These are phyloP conservation scores for Flaveria bidentis DNA, from an alignment of 129 eudicot genomes.

Conservation along the genomic window DNA sequence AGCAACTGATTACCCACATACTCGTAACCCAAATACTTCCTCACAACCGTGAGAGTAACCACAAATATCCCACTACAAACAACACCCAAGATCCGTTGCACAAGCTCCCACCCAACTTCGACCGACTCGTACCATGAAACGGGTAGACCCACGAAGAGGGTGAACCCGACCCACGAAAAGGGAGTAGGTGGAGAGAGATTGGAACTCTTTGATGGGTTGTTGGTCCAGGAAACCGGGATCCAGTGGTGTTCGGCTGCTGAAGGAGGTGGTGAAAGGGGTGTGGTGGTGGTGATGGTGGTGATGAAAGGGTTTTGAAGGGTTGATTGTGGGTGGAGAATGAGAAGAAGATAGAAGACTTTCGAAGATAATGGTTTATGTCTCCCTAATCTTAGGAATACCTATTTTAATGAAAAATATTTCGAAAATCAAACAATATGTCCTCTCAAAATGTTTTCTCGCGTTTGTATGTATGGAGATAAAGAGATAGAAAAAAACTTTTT, in stretches of 20 bases:
- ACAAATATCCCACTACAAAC: slow-evolving; percentile 63
- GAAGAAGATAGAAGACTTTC: too few relatives aligned
- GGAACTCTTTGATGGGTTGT: slow-evolving; percentile 88
- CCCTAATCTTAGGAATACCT: too few relatives aligned
- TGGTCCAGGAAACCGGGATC: slow-evolving; percentile 86
- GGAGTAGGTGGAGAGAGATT: too few relatives aligned
- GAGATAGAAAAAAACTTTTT: too few relatives aligned
- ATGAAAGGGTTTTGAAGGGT: too few relatives aligned
- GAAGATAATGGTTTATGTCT: too few relatives aligned
- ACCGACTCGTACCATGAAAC: slow-evolving; percentile 84
- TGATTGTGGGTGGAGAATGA: too few relatives aligned
- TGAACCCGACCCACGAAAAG: slow-evolving; percentile 68
- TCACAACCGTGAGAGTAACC: slow-evolving; percentile 65
- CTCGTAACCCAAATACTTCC: slow-evolving; percentile 98
- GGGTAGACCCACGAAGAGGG: slow-evolving; percentile 83
- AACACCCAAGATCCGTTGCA: slow-evolving; percentile 54
- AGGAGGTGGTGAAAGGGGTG: slow-evolving; percentile 49
- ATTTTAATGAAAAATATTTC: too few relatives aligned
- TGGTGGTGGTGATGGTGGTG: slow-evolving; percentile 6
- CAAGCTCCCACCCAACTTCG: slow-evolving; percentile 60
- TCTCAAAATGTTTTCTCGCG: too few relatives aligned
- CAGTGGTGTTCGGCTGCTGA: slow-evolving; percentile 48
- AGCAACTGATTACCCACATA: slow-evolving; percentile 89
- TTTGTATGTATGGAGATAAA: too few relatives aligned
- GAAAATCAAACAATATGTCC: too few relatives aligned